Base-by-base conservation (phyloP, 1,139 yeast genomes). In the Yamadazyma kanchanaburiensis region DNA sequence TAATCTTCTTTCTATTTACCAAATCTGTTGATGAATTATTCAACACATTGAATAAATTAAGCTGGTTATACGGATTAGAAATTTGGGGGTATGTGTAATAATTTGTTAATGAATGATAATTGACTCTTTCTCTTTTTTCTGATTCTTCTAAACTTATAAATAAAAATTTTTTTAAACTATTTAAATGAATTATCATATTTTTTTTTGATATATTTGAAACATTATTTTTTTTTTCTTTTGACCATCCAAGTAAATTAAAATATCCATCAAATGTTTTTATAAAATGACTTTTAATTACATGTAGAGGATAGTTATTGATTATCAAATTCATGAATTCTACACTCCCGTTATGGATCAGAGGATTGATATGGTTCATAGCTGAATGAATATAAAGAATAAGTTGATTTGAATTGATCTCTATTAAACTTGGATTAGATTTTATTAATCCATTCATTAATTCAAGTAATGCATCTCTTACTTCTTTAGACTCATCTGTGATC, bases 281-380 rank as follows among this genome's bases (percentile, higher is more conserved):
- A 64, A 80, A 81, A 29, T 74, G 66, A 11, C 74, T 61, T 39
- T 75, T 64, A 3, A 77, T 71, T n/a, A 80, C 53, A 2, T 78
- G 59, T 17, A 64, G 69, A 13, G 66, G 70, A 15, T 68, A 58
- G 28, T 61, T 40, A 23, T 65, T 65, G 13, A 86, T 53, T 30
- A 86, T 49, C 4, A 80, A 62, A 21, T 64, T 63, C 21, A 88
- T 58, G 42, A 80, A 81, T 35, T 69, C 70, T 0, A 91, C 74
- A 4, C 94, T 76, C 40, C 80, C 83, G 31, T 75, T 74, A 27
- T 94, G 72, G 22, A 88, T 77, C 6, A 77, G 78, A 1, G 89
- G 80, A 22, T 72, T 74, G 26, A 91, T 82, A 51, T 91, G 96
- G 12, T 97, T 85, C 97, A 91, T 91, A 10, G 96, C 94, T 32